phyloP scores from a whole-genome alignment of 306 rosid genomes.

The Vigna unguiculata region DNA sequence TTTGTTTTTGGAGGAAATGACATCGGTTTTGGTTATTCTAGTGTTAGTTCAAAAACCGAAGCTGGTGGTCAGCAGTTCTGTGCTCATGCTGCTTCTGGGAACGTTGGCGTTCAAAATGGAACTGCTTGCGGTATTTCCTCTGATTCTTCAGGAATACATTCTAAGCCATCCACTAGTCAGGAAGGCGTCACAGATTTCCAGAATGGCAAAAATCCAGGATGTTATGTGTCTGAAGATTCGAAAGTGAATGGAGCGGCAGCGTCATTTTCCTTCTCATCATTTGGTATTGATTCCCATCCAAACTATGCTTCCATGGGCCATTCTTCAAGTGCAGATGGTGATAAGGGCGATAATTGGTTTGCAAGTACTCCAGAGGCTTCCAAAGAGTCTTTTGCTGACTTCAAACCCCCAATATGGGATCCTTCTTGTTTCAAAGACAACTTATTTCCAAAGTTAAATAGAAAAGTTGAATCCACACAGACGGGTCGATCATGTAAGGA shows the following conservation, averaged over 20 bases:
- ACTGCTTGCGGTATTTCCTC: slow-evolving; percentile 36
- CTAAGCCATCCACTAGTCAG: slow-evolving; percentile 48
- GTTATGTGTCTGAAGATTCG: slow-evolving; percentile 42
- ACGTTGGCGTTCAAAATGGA: slow-evolving; percentile 46
- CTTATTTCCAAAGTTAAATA: slow-evolving; percentile 62
- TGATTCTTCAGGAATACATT: slow-evolving; percentile 50
- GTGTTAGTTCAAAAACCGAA: slow-evolving; percentile 44
- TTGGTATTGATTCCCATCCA: slow-evolving; percentile 42
- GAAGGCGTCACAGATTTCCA: slow-evolving; percentile 42
- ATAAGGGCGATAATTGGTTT: slow-evolving; percentile 40
- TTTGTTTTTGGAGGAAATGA: slow-evolving; percentile 49
- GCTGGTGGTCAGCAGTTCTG: slow-evolving; percentile 41
- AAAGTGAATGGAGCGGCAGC: slow-evolving; percentile 49
- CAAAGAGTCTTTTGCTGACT: slow-evolving; percentile 51
- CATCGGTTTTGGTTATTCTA: slow-evolving; percentile 40
- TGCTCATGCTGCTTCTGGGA: slow-evolving; percentile 42
- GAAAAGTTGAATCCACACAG: slow-evolving; percentile 39
- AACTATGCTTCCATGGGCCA: slow-evolving; percentile 46
- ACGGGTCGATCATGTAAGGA: slow-evolving; percentile 63
- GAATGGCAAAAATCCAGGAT: slow-evolving; percentile 50
- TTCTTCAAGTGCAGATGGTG: slow-evolving; percentile 39
- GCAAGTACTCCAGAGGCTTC: slow-evolving; percentile 52
- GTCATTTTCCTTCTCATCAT: slow-evolving; percentile 54
- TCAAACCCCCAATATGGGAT: slow-evolving; percentile 66
- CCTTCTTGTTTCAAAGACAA: slow-evolving; percentile 72